Evolutionary conservation across 2,329 filamentous ascomycete species (phyloP).

Genomic region (Fusarium fracticaudum): DNA sequence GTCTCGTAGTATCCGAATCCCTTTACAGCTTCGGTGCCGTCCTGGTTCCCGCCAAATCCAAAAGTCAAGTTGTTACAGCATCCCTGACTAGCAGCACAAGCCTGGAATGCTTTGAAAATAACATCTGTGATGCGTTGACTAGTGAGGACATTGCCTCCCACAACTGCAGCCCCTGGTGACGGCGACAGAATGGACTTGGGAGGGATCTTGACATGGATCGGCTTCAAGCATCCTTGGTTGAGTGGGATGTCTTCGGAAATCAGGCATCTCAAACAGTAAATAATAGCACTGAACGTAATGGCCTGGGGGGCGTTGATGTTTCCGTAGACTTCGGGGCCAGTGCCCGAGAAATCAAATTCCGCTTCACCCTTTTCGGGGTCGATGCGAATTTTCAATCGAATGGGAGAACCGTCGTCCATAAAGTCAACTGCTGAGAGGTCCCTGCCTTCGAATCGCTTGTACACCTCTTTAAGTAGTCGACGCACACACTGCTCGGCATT

Average conservation of each 20-base stretch:
- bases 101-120: conserved; percentile 75
- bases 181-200: conserved; percentile 78
- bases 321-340: conserved; percentile 80
- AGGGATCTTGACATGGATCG: conserved; percentile 79
- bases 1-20: conserved; percentile 70
- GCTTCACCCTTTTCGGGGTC: conserved; percentile 79
- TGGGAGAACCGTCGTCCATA: conserved; percentile 87
- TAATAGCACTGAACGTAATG: conserved; percentile 86
- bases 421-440: conserved; percentile 78
- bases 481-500: conserved; percentile 82
- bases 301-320: conserved; percentile 86
- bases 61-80: conserved; percentile 88
- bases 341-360: conserved; percentile 82
- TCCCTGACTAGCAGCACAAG: conserved; percentile 81
- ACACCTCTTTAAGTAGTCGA: conserved; percentile 75
- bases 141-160: conserved; percentile 78
- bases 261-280: conserved; percentile 83
- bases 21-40: conserved; percentile 49
- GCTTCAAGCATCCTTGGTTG: conserved; percentile 83
- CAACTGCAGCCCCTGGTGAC: conserved; percentile 80
- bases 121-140: conserved; percentile 57
- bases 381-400: conserved; percentile 78
- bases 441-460: conserved; percentile 74
- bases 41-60: conserved; percentile 68
- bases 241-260: conserved; percentile 85